Evolutionary conservation across 2,329 filamentous ascomycete genomes (phyloP).

Genomic region (Chrysosporium queenslandicum): DNA sequence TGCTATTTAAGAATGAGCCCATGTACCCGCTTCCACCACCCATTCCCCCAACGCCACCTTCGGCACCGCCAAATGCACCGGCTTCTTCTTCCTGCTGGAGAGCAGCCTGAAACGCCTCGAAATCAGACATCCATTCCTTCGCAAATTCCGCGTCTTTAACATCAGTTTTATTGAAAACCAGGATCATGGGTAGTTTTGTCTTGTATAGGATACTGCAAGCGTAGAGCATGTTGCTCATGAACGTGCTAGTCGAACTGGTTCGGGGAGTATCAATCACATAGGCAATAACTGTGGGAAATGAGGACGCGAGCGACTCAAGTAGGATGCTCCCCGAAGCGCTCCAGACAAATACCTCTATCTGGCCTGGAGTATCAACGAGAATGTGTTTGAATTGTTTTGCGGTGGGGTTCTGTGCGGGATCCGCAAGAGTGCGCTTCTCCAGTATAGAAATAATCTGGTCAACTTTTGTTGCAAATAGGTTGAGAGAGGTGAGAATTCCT

Average conservation of each 20-base stretch:
- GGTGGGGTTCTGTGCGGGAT: constrained; percentile 42
- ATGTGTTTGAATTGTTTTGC: constrained; percentile 65
- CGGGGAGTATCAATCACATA: constrained; percentile 96
- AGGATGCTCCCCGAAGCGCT: constrained; percentile 90
- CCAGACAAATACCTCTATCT: constrained; percentile 99
- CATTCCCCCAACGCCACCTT: constrained; percentile 53
- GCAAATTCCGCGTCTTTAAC: constrained; percentile 84
- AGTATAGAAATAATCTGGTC: constrained; percentile 84
- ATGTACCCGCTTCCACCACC: constrained; percentile 84
- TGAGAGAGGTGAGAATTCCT: constrained; percentile 87
- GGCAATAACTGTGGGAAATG: constrained; percentile 92
- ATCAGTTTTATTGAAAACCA: constrained; percentile 99
- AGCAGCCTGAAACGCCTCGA: constrained; percentile 86
- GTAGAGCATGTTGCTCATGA: constrained; percentile 99
- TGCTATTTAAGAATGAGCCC: constrained; percentile 89
- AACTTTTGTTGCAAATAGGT: constrained; percentile 95
- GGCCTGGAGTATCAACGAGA: constrained; percentile 87
- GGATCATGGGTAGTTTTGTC: constrained; percentile 94
- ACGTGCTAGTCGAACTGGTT: constrained; percentile 84
- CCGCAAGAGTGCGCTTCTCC: constrained; percentile 68
- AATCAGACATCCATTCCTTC: constrained; percentile 99
- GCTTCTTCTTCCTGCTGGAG: constrained; percentile 68
- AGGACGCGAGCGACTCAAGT: constrained; percentile 81
- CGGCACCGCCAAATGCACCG: constrained; percentile 64
- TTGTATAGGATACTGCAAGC: constrained; percentile 98